Conservation (phyloP, 2,329 filamentous ascomycete species). For the Penicillium sp. region DNA sequence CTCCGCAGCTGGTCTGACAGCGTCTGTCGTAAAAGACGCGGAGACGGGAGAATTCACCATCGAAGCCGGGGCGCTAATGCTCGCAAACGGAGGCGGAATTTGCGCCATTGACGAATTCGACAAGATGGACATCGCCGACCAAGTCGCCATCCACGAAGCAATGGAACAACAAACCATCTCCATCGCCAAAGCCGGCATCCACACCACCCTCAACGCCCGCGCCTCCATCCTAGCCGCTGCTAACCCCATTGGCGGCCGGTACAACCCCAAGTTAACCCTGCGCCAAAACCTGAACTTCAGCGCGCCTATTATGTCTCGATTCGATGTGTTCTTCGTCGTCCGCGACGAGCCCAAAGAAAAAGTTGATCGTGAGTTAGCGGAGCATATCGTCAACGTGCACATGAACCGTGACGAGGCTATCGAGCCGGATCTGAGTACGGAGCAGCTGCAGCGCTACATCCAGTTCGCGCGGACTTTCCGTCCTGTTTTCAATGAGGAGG, state of each 20-base stretch:
- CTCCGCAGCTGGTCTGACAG: constrained; percentile 93
- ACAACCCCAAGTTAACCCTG: constrained; percentile 93
- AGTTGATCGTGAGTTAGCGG: constrained; percentile 84
- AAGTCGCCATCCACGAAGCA: constrained; percentile 98
- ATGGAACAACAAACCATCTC: constrained; percentile 99
- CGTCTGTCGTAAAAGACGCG: constrained; percentile 95
- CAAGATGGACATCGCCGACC: constrained; percentile 97
- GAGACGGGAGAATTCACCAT: constrained; percentile 99
- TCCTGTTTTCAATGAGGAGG: constrained; percentile 85
- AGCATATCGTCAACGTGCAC: constrained; percentile 93
- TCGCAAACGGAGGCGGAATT: constrained; percentile 86
- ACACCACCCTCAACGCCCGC: constrained; percentile 92
- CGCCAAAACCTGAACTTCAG: constrained; percentile 98
- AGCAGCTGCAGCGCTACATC: constrained; percentile 95
- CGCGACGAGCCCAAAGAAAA: constrained; percentile 94
- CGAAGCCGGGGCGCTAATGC: constrained; percentile 94
- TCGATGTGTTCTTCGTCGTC: constrained; percentile 97
- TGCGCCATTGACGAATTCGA: constrained; percentile 99
- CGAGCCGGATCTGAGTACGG: constrained; percentile 89
- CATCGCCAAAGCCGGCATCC: constrained; percentile 97
- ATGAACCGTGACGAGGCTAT: constrained; percentile 89
- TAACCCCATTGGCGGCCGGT: constrained; percentile 89
- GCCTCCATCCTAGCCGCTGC: constrained; percentile 94
- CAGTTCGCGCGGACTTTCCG: constrained; percentile 93
- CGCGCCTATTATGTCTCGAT: constrained; percentile 98